Conservation (phyloP, 1,284 basidiomycete genomes). For the Puccinia coronata region DNA sequence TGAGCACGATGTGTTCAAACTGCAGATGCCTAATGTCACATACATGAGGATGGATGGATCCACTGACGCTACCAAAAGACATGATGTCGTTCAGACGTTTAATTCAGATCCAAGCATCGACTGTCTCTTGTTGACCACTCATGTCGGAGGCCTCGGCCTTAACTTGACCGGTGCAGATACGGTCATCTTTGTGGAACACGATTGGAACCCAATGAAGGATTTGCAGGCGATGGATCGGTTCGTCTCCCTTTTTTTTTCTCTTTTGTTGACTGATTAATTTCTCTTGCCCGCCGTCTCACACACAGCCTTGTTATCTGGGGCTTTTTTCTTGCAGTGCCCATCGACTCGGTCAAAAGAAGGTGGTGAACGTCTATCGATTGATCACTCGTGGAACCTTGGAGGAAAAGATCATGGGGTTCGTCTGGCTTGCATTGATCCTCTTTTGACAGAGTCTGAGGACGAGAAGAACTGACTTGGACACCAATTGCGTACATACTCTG, state of each 20-base stretch:
- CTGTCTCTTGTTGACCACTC: slow-evolving; percentile 90
- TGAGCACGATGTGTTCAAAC: slow-evolving; percentile 86
- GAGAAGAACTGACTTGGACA: not conserved
- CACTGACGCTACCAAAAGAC: slow-evolving; percentile 84
- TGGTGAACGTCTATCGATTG: slow-evolving; percentile 96
- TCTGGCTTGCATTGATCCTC: slow-evolving; percentile 32
- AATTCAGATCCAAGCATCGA: slow-evolving; percentile 97
- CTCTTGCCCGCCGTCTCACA: not conserved
- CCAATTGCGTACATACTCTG: slow-evolving; percentile 41
- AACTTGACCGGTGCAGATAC: slow-evolving; percentile 98
- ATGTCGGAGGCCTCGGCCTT: slow-evolving; percentile 92
- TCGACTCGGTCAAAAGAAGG: slow-evolving; percentile 96
- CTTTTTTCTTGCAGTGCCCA: slow-evolving; percentile 66
- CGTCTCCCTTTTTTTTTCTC: not conserved
- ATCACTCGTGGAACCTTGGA: slow-evolving; percentile 96
- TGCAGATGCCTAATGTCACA: slow-evolving; percentile 88
- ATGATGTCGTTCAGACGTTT: slow-evolving; percentile 96
- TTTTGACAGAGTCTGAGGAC: slow-evolving; percentile 21
- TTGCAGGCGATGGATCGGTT: slow-evolving; percentile 95
- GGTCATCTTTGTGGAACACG: slow-evolving; percentile 98
- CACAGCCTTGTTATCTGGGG: not conserved
- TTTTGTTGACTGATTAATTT: not conserved
- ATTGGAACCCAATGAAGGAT: slow-evolving; percentile 99
- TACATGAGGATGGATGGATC: slow-evolving; percentile 97
- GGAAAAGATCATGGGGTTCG: slow-evolving; percentile 99